Conservation (phyloP, 2,329 filamentous ascomycete genomes). For the Colletotrichum siamense region DNA sequence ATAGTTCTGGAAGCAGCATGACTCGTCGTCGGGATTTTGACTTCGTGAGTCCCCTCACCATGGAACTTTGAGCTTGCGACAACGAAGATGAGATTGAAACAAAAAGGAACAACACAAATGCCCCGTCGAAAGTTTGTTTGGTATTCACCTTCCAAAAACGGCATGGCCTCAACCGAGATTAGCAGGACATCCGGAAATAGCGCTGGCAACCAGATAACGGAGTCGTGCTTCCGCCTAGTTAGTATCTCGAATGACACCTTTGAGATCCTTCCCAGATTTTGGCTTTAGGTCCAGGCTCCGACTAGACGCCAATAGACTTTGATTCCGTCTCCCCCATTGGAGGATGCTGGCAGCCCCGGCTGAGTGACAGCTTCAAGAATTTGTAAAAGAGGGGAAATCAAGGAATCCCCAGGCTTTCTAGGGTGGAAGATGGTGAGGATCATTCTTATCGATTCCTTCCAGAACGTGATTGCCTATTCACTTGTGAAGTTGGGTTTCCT, state of each 20-base stretch:
- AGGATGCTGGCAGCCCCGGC: background rate
- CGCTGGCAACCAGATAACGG: background rate
- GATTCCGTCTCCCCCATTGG: background rate
- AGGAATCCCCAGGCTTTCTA: background rate
- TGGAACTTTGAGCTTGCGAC: background rate
- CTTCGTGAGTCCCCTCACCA: background rate
- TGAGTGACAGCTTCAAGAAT: background rate
- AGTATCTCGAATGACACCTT: rapidly evolving
- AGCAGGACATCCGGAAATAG: background rate
- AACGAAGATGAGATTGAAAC: background rate
- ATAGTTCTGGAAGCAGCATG: background rate
- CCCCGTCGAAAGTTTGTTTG: background rate
- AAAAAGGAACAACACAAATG: rapidly evolving
- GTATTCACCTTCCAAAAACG: background rate
- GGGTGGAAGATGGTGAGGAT: rapidly evolving
- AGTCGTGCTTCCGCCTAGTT: background rate
- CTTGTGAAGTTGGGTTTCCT: background rate
- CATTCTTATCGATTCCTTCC: background rate
- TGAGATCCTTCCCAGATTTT: background rate
- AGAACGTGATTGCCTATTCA: background rate
- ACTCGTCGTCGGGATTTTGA: background rate
- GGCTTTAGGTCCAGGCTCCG: background rate
- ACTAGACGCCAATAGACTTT: background rate
- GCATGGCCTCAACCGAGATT: rapidly evolving
- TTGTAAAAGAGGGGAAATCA: background rate